phyloP scores from a whole-genome alignment of 345 rosid genomes.

The Linum trigynum region DNA sequence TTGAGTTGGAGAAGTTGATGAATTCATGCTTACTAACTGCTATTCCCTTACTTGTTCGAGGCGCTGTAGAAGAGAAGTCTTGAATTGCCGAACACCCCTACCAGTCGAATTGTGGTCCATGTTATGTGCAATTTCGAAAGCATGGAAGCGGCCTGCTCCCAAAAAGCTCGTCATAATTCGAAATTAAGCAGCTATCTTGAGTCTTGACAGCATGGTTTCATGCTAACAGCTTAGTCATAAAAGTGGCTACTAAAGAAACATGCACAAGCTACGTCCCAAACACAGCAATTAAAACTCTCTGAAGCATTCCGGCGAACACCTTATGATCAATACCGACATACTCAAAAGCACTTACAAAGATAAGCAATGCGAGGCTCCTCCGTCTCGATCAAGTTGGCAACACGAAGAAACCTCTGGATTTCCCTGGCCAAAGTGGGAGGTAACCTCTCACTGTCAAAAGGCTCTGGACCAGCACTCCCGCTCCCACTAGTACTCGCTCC shows the following conservation, averaged over 20 bases:
- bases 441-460: slow-evolving; percentile 85
- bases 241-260: neutral
- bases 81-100: slow-evolving; percentile 83
- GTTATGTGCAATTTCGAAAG: slow-evolving; percentile 66
- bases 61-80: slow-evolving; percentile 81
- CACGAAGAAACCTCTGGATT: slow-evolving; percentile 78
- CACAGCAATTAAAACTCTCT: too few species aligned
- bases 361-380: slow-evolving; percentile 79
- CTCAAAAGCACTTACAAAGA: slow-evolving; percentile 37
- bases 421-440: slow-evolving; percentile 65
- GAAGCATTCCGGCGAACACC: neutral
- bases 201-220: too few species aligned
- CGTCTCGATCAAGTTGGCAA: slow-evolving; percentile 61
- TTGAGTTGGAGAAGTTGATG: neutral
- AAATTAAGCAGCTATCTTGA: neutral
- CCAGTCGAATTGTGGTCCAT: slow-evolving; percentile 66
- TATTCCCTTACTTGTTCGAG: slow-evolving; percentile 49
- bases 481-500: slow-evolving; percentile 15
- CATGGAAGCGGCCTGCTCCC: slow-evolving; percentile 74
- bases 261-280: neutral
- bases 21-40: too few species aligned
- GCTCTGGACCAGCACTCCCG: slow-evolving; percentile 34
- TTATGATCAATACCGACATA: neutral
- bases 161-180: neutral
- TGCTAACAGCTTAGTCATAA: neutral